Percentiles rank a stretch among this genome's conserved stretches.
These are phyloP conservation scores for Dryas octopetala DNA, from an alignment of 306 rosid species.

Conservation along the genomic window DNA sequence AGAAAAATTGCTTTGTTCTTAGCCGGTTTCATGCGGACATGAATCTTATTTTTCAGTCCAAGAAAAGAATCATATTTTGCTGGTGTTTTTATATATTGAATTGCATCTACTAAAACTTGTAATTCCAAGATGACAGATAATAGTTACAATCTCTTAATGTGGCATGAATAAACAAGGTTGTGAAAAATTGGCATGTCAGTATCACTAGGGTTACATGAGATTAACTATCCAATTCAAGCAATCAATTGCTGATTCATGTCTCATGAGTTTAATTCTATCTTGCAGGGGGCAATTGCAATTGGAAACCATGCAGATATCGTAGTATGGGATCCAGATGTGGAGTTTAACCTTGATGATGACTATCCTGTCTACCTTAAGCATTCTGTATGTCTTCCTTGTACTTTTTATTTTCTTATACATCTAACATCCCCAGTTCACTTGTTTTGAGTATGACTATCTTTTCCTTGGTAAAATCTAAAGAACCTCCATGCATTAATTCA, in stretches of 20 bases:
- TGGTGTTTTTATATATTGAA: background rate
- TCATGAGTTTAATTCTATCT: constrained; percentile 14
- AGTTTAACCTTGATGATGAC: constrained; percentile 58
- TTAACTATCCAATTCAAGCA: too few species aligned
- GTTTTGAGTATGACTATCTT: background rate
- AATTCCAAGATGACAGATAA: too few species aligned
- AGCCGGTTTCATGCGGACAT: background rate
- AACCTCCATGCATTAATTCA: background rate
- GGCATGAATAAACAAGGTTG: too few species aligned
- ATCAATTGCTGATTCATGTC: constrained; percentile 13
- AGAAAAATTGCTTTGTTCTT: background rate
- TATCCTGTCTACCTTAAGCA: constrained; percentile 60
- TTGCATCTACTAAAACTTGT: background rate
- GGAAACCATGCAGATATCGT: constrained; percentile 89
- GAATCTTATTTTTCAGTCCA: background rate
- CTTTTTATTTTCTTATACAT: constrained; percentile 11
- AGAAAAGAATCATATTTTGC: background rate
- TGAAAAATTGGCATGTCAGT: background rate
- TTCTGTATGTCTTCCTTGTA: constrained; percentile 48
- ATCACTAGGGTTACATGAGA: background rate
- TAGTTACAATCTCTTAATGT: too few species aligned
- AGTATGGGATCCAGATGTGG: constrained; percentile 88
- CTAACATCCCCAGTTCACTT: background rate
- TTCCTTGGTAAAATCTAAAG: background rate
- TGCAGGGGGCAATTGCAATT: constrained; percentile 70